Conservation (phyloP, 192 early-diverging fungal genomes). For the Coemansia sp. region DNA sequence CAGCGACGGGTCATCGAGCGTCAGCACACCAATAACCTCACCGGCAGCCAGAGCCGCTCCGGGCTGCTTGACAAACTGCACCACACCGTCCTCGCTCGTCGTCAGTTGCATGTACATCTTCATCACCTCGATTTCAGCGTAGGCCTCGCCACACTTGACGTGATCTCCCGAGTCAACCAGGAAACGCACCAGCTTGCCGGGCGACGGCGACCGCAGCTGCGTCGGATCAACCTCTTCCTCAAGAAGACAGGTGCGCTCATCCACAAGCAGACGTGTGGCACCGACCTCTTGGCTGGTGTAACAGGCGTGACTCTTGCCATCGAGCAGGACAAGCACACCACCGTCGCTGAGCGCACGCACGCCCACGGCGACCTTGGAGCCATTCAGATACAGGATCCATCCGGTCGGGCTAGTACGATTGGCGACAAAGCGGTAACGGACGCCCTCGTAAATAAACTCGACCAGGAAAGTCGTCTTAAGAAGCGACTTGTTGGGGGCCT, state of each 20-base stretch:
- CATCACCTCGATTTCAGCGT: constrained; percentile 99
- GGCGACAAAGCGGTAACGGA: constrained; percentile 88
- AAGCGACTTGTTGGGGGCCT: constrained; percentile 74
- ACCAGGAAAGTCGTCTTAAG: constrained; percentile 71
- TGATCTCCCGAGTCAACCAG: constrained; percentile 93
- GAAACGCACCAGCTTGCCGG: constrained; percentile 94
- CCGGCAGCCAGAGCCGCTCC: constrained; percentile 80
- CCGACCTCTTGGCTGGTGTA: constrained; percentile 89
- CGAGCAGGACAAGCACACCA: constrained; percentile 84
- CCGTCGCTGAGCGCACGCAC: constrained; percentile 87
- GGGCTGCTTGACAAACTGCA: constrained; percentile 84
- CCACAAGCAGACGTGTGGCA: constrained; percentile 82
- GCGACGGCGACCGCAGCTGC: constrained; percentile 90
- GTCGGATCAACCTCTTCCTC: constrained; percentile 98
- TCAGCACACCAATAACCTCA: constrained; percentile 89
- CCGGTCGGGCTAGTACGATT: constrained; percentile 76
- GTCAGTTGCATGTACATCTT: constrained; percentile 99
- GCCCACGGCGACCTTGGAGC: constrained; percentile 76
- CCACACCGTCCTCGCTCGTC: constrained; percentile 84
- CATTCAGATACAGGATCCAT: constrained; percentile 78
- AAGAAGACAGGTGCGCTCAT: constrained; percentile 86
- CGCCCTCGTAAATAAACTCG: constrained; percentile 89
- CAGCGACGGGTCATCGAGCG: constrained; percentile 88
- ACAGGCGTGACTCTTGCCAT: constrained; percentile 88
- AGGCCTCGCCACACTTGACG: constrained; percentile 82